Evolutionary conservation across 2,329 filamentous ascomycete species (phyloP).

Genomic region (Knufia petricola): DNA sequence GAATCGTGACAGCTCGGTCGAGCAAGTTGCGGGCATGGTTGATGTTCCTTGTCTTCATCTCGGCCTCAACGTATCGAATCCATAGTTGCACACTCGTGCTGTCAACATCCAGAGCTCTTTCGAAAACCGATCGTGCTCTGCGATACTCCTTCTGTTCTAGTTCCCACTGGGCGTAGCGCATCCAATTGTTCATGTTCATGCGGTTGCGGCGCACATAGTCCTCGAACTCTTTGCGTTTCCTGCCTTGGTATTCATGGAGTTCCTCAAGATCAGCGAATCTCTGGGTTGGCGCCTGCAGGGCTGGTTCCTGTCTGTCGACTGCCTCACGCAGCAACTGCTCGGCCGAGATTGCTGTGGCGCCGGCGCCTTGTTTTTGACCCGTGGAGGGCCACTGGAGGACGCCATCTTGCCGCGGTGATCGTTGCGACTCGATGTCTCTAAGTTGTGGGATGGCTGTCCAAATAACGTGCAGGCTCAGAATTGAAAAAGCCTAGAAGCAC

Average conservation of each 20-base stretch:
- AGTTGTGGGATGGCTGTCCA: no score
- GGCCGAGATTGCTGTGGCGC: constrained; percentile 87
- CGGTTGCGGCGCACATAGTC: constrained; percentile 93
- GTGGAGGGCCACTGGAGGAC: constrained; percentile 75
- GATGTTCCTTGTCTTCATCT: constrained; percentile 93
- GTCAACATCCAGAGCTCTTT: constrained; percentile 86
- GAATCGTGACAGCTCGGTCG: constrained; percentile 84
- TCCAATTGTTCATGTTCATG: constrained; percentile 97
- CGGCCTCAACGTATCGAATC: constrained; percentile 88
- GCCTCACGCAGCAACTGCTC: constrained; percentile 96
- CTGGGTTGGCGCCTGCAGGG: constrained; percentile 81
- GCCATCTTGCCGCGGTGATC: constrained; percentile 55
- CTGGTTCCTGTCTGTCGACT: constrained; percentile 87
- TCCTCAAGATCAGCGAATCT: constrained; percentile 95
- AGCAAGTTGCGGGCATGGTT: constrained; percentile 92
- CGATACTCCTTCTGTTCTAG: constrained; percentile 96
- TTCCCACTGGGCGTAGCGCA: constrained; percentile 95
- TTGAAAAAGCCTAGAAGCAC: no score
- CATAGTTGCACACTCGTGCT: constrained; percentile 77
- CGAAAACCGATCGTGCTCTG: constrained; percentile 84
- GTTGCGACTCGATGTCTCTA: no score
- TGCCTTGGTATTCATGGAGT: constrained; percentile 91
- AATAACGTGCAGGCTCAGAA: no score
- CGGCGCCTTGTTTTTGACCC: constrained; percentile 97
- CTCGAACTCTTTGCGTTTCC: constrained; percentile 94